Evolutionary conservation across 2,329 filamentous ascomycete species (phyloP), one percentile per base, ranked within the genome.

Genomic region (Paecilomyces formosus): DNA sequence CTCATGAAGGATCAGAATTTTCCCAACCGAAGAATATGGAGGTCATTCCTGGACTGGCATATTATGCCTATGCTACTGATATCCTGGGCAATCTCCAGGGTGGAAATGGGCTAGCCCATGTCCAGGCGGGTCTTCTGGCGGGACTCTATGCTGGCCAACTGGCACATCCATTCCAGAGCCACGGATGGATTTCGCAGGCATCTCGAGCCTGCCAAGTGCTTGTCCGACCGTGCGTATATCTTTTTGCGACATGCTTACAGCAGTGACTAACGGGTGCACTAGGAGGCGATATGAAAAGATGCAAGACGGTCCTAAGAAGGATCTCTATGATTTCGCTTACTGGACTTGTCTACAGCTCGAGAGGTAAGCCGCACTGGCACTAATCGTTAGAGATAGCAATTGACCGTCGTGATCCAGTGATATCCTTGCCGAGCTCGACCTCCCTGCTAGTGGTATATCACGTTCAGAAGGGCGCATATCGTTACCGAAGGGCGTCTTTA

Each of bases 271-370:
- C 49, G 5, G 18, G 54, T 55, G 7, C 5, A 31, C 53, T 57
- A 73, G 65, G 22, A 70, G 69, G 58, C 75, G 74, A 12, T 75
- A 74, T 58, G 63, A 68, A 22, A 57, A 63, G 49, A 64, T 75
- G 58, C 58, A 61, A 28, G 68, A 72, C 13, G 66, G 68, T 1
- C 61, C 64, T 5, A 50, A 64, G 3, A 71, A 87, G 65, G 90
- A 92, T 68, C 80, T 88, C 58, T 79, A 88, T 35, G 79, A 88
- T 13, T 82, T 95, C 65, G 88, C 90, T 0, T 97, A 92, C 67
- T 97, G 93, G 93, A 94, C 92, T 7, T 96, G 90, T 70, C 78
- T 97, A 62, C 93, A 97, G 69, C 81, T 97, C 11, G 93, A 97
- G 74, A 96, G 88, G 88, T 90, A 73, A 64, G 74, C 21, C 12